These are phyloP conservation scores for Aotearoamyces nothofagi DNA, from an alignment of 2,329 filamentous ascomycete genomes.

Conservation along the genomic window DNA sequence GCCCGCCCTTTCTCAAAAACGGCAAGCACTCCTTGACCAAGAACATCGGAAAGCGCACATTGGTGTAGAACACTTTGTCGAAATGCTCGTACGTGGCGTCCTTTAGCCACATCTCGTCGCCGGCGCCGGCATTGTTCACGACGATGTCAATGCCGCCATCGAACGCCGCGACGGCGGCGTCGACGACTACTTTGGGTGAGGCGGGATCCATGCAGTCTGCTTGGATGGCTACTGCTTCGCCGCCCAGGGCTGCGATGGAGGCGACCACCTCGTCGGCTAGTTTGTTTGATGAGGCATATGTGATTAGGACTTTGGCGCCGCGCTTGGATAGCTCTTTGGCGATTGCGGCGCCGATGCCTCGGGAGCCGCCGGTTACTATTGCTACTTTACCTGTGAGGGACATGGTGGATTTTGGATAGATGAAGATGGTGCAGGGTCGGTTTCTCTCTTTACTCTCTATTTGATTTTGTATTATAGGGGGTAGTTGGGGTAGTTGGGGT, in stretches of 20 bases:
- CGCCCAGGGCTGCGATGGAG: conserved; percentile 38
- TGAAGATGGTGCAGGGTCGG: too few relatives aligned
- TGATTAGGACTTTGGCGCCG: conserved; percentile 44
- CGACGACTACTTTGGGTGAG: conserved; percentile 4
- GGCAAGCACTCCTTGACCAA: conserved; percentile 37
- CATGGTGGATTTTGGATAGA: too few relatives aligned
- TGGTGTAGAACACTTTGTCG: conserved; percentile 37
- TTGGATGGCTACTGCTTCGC: conserved; percentile 31
- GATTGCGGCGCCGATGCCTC: conserved; percentile 32
- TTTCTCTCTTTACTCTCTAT: background rate
- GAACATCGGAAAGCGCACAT: conserved; percentile 37
- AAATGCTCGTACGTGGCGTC: conserved; percentile 34
- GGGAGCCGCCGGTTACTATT: conserved; percentile 32
- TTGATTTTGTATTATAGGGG: background rate
- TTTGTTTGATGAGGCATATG: conserved; percentile 40
- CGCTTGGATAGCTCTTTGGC: conserved; percentile 29
- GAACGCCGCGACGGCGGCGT: conserved; percentile 5
- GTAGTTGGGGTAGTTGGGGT: conserved; percentile 1
- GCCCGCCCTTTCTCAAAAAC: conserved; percentile 26
- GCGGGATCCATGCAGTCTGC: conserved; percentile 3
- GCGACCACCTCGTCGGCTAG: conserved; percentile 36
- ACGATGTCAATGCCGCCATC: conserved; percentile 14
- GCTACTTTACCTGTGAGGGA: conserved; percentile 21
- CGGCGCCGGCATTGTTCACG: conserved; percentile 14
- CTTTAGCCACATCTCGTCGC: conserved; percentile 31